These are phyloP conservation scores for Globisporangium okanoganense DNA, from an alignment of 352 stramenopile genomes.

Conservation along the genomic window DNA sequence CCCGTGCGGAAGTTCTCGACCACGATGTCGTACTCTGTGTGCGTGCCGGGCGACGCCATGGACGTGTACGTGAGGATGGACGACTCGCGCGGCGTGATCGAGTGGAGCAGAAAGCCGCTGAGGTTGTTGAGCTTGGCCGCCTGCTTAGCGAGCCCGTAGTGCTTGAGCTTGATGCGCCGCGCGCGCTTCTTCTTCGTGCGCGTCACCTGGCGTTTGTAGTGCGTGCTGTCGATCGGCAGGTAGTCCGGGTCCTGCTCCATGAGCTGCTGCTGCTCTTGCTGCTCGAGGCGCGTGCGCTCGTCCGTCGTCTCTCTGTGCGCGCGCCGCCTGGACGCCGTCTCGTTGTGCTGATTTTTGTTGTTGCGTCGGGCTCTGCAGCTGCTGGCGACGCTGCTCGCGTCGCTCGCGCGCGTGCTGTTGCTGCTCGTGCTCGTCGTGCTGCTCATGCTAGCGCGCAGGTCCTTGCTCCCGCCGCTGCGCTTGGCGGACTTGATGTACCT, in stretches of 20 bases:
- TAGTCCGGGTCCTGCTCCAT: constrained; percentile 18
- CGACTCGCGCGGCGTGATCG: constrained; percentile 53
- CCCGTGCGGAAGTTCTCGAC: constrained; percentile 50
- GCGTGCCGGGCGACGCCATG: constrained; percentile 30
- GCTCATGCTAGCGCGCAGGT: constrained; percentile 12
- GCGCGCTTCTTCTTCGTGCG: constrained; percentile 18
- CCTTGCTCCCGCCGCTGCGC: background rate
- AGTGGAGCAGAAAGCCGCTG: constrained; percentile 55
- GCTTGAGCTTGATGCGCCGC: constrained; percentile 20
- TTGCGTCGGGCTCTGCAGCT: background rate
- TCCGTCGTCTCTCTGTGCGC: background rate
- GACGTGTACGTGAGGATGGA: constrained; percentile 48
- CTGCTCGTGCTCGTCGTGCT: constrained; percentile 19
- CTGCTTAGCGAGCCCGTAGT: constrained; percentile 19
- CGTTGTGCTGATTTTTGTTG: constrained; percentile 7
- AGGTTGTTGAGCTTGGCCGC: constrained; percentile 36
- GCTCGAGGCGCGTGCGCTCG: background rate
- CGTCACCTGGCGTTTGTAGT: constrained; percentile 10
- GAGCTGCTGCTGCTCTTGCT: constrained; percentile 4
- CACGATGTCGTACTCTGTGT: constrained; percentile 69
- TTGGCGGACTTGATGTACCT: constrained; percentile 13
- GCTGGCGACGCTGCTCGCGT: constrained; percentile 7
- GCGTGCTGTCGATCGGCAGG: constrained; percentile 16
- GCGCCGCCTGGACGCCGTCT: constrained; percentile 15
- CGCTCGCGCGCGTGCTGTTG: constrained; percentile 16